Evolutionary conservation across 2,329 filamentous ascomycete genomes (phyloP), one percentile per base, ranked within the genome.

Genomic region (Arthrobotrys conoides): DNA sequence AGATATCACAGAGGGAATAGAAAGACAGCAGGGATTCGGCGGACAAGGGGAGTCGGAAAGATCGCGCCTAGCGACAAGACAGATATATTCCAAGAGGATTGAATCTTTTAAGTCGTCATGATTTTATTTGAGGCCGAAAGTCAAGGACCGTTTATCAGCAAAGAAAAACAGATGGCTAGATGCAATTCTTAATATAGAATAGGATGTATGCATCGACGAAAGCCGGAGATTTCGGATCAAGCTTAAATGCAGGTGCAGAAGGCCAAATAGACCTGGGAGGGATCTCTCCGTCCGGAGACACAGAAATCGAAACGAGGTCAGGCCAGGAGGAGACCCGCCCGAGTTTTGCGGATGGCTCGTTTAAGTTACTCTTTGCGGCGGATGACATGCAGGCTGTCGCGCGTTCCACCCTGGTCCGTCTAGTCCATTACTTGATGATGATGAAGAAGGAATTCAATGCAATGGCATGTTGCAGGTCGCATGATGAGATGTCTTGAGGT

Each of bases 291-390:
- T 55, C 51, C 51, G 51, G 27, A 67, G 61, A 36, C 33, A 49
- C 33, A 38, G 38, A 41, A 36, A 57, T 22, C 57, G 55, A 57
- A 51, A 53, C 59, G 69, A 72, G 59, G 69, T 66, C 69, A 71
- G 69, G 69, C 48, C 46, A 38, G 48, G 27, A 66, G 27, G 64
- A 65, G 72, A 61, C 59, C 61, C 36, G 61, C 67, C 72, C 72
- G 67, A 77, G 49, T 77, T 71, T 71, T 68, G 61, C 61, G 73
- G 71, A 67, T 55, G 41, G 61, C 73, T 77, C 73, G 73, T 77
- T 71, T 77, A 77, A 77, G 73, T 77, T 77, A 71, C 73, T 77
- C 61, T 68, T 71, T 77, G n/a, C 73, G 73, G 65, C 73, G 67
- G 73, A 71, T 77, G 73, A 71, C 51, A 48, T 71, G 73, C 73